Percentiles rank a stretch among this genome's conserved stretches.
Evolutionary conservation across 108 stramenopile genomes (phyloP).

Genomic region (Skeletonema grethae): DNA sequence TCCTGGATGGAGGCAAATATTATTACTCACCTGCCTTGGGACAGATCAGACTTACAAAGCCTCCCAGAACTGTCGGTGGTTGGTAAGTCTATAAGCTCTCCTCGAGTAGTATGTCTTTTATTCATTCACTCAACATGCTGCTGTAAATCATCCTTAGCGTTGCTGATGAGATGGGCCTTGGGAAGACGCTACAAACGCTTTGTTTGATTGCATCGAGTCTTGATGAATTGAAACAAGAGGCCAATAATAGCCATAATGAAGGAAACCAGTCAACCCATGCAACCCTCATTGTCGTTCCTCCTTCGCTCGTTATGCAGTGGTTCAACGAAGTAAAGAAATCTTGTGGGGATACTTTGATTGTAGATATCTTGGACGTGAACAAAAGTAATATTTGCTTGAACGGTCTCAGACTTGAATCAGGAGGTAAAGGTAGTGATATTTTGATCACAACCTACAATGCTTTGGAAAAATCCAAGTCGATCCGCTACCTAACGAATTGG

Average conservation of each 20-base stretch:
- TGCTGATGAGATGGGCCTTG: conserved; percentile 67
- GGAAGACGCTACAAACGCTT: conserved; percentile 61
- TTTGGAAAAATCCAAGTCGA: conserved; percentile 22
- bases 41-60: conserved; percentile 61
- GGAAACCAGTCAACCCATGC: conserved; percentile 38
- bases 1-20: conserved; percentile 60
- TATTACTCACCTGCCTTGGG: conserved; percentile 77
- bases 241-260: background rate
- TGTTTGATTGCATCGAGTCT: conserved; percentile 44
- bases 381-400: background rate
- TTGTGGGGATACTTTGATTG: conserved; percentile 24
- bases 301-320: conserved; percentile 73
- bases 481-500: conserved; percentile 3
- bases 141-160: background rate
- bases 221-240: conserved; percentile 18
- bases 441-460: conserved; percentile 59
- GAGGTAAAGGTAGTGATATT: conserved; percentile 35
- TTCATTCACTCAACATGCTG: background rate
- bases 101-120: background rate
- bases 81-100: conserved; percentile 23
- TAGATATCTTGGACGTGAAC: conserved; percentile 17
- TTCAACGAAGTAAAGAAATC: conserved; percentile 54
- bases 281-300: conserved; percentile 79
- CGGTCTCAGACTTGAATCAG: conserved; percentile 6
- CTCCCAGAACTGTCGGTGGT: conserved; percentile 56